These are phyloP conservation scores for Trichosporon inkin DNA, from an alignment of 1,284 basidiomycete genomes.

Conservation along the genomic window DNA sequence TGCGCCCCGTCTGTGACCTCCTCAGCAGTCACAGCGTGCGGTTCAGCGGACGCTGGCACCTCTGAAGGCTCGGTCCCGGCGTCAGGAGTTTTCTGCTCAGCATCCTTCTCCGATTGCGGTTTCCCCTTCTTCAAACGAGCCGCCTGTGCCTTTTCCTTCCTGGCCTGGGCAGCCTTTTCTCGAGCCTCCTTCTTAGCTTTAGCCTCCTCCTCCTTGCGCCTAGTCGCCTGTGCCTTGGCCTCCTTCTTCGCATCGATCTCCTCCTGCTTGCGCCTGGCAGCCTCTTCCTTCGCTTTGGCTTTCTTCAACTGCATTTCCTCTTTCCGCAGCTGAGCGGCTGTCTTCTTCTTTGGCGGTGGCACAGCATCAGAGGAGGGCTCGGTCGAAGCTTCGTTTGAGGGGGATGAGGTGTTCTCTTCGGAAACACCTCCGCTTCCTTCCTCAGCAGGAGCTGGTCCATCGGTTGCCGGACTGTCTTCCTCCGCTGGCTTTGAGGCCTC, in stretches of 20 bases:
- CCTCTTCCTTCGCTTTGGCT: too few species aligned
- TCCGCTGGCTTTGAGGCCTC: not conserved
- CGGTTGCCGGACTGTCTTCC: too few species aligned
- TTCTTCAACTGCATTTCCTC: not conserved
- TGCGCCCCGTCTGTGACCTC: too few species aligned
- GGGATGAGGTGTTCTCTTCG: too few species aligned
- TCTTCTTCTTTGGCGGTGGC: not conserved
- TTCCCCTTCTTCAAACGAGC: not conserved
- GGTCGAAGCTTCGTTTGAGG: too few species aligned
- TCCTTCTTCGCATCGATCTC: not conserved
- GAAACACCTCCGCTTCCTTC: too few species aligned
- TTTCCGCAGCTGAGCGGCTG: not conserved
- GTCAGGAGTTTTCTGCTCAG: not conserved
- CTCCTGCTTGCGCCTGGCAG: too few species aligned
- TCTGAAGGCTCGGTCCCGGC: too few species aligned
- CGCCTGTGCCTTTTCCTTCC: not conserved
- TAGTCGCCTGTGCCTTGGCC: not conserved
- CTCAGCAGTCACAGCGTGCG: too few species aligned
- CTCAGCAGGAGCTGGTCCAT: not conserved
- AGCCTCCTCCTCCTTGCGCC: not conserved
- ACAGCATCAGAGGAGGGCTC: too few species aligned
- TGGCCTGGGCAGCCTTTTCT: not conserved
- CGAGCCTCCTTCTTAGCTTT: not conserved
- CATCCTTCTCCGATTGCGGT: not conserved
- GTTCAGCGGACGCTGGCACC: too few species aligned